phyloP scores from a whole-genome alignment of 2,329 filamentous ascomycete species.

The Coniochaeta hoffmannii region DNA sequence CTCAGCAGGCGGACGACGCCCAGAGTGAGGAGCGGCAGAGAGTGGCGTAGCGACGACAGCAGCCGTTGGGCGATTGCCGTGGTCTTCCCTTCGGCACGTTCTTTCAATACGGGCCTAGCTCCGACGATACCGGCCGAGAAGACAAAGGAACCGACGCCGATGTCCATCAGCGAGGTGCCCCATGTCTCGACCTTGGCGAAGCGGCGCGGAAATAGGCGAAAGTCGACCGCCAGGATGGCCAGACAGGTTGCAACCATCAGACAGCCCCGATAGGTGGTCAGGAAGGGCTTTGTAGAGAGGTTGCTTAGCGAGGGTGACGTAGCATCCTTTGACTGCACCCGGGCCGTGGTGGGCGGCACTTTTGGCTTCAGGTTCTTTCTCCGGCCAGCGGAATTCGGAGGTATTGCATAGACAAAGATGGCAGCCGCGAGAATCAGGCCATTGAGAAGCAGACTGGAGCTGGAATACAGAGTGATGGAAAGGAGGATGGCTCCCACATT shows the following conservation, averaged over 20 bases:
- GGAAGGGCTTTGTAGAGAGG: slow-evolving; percentile 80
- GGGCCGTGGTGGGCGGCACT: slow-evolving; percentile 35
- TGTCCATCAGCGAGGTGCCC: slow-evolving; percentile 98
- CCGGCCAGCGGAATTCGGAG: slow-evolving; percentile 28
- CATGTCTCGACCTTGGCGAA: slow-evolving; percentile 99
- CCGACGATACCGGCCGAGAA: slow-evolving; percentile 91
- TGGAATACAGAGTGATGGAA: slow-evolving; percentile 78
- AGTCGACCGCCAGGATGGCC: slow-evolving; percentile 95
- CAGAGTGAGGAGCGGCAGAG: slow-evolving; percentile 72
- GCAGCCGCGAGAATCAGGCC: slow-evolving; percentile 67
- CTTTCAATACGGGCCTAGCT: slow-evolving; percentile 70
- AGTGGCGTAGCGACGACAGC: slow-evolving; percentile 64
- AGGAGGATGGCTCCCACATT: slow-evolving; percentile 78
- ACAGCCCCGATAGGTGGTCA: slow-evolving; percentile 82
- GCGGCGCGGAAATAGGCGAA: slow-evolving; percentile 81
- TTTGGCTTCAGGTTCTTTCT: slow-evolving; percentile 36
- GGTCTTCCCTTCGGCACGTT: slow-evolving; percentile 43
- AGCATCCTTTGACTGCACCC: not conserved
- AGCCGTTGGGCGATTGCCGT: slow-evolving; percentile 52
- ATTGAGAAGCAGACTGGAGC: slow-evolving; percentile 65
- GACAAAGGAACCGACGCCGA: slow-evolving; percentile 95
- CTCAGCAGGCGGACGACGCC: slow-evolving; percentile 76
- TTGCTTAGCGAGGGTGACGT: slow-evolving; percentile 28
- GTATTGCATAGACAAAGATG: slow-evolving; percentile 50
- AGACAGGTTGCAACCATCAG: slow-evolving; percentile 90